These are phyloP conservation scores for Marasmius sp. DNA, from an alignment of 1,284 basidiomycete genomes.

Conservation along the genomic window DNA sequence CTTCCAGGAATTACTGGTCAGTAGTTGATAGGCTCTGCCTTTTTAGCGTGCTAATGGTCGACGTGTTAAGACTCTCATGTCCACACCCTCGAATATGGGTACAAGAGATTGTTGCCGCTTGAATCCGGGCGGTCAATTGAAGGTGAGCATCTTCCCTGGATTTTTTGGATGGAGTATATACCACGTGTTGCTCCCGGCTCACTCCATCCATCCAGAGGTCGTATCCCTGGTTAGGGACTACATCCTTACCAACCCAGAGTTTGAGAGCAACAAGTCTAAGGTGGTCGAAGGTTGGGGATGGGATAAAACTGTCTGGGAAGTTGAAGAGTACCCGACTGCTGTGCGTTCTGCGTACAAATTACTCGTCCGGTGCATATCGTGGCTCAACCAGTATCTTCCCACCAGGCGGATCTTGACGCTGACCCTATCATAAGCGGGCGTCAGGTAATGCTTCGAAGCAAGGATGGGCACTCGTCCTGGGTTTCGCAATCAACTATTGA, in stretches of 20 bases:
- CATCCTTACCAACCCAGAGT: slow-evolving; percentile 53
- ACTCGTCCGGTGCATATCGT: background rate
- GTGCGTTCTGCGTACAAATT: background rate
- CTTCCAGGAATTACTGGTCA: background rate
- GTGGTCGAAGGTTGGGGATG: slow-evolving; percentile 1
- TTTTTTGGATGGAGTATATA: background rate
- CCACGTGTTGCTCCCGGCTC: too few species aligned
- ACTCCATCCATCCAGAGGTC: slow-evolving; percentile 44
- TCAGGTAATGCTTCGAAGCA: slow-evolving; percentile 68
- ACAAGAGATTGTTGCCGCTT: background rate
- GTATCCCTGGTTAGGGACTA: slow-evolving; percentile 64
- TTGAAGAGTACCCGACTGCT: background rate
- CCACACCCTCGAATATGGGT: background rate
- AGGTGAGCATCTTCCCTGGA: background rate
- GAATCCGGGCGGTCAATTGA: background rate
- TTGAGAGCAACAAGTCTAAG: slow-evolving; percentile 45
- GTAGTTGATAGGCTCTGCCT: background rate
- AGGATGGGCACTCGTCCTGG: slow-evolving; percentile 88
- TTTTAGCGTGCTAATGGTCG: background rate
- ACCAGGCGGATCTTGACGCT: slow-evolving; percentile 60
- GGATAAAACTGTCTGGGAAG: slow-evolving; percentile 1
- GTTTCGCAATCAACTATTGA: slow-evolving; percentile 72
- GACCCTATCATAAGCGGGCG: slow-evolving; percentile 65
- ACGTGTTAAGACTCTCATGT: background rate
- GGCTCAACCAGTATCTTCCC: background rate